These are phyloP conservation scores for Plasmodium fragile DNA, from an alignment of 169 alveolate species.

Conservation along the genomic window DNA sequence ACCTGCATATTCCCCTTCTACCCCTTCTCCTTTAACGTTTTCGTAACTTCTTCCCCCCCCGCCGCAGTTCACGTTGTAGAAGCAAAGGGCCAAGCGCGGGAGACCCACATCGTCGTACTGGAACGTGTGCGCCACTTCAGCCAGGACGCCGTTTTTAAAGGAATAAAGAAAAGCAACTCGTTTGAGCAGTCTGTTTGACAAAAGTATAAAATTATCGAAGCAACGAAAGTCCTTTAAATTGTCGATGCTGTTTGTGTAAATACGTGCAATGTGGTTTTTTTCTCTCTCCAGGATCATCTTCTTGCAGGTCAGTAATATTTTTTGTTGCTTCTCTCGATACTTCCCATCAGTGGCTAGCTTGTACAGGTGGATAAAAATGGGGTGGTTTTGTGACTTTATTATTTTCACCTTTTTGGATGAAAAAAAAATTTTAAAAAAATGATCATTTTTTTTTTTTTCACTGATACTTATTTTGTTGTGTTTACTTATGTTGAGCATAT, in stretches of 20 bases:
- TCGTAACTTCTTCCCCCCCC: neutral
- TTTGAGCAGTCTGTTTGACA: slow-evolving; percentile 47
- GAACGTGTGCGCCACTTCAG: slow-evolving; percentile 57
- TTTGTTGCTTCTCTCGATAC: slow-evolving; percentile 68
- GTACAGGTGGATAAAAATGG: slow-evolving; percentile 69
- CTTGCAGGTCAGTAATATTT: slow-evolving; percentile 37
- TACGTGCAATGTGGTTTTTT: slow-evolving; percentile 45
- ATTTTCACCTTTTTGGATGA: slow-evolving; percentile 74
- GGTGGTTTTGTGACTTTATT: slow-evolving; percentile 74
- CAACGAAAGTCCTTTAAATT: slow-evolving; percentile 46
- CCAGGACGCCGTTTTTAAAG: slow-evolving; percentile 60
- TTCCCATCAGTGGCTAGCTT: slow-evolving; percentile 56
- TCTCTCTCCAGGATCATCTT: slow-evolving; percentile 64
- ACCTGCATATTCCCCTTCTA: neutral
- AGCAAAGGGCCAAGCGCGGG: slow-evolving; percentile 61
- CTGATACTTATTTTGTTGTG: slow-evolving; percentile 11
- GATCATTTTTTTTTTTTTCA: slow-evolving; percentile 67
- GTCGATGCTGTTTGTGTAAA: slow-evolving; percentile 65
- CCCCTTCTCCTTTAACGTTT: neutral
- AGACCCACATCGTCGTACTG: slow-evolving; percentile 57
- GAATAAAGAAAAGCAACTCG: slow-evolving; percentile 44
- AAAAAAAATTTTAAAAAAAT: slow-evolving; percentile 71
- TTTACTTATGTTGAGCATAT: neutral
- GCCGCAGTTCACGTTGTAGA: slow-evolving; percentile 25
- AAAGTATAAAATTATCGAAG: slow-evolving; percentile 56